These are phyloP conservation scores for Salinomyces thailandicus DNA, from an alignment of 2,329 filamentous ascomycete species.

Conservation along the genomic window DNA sequence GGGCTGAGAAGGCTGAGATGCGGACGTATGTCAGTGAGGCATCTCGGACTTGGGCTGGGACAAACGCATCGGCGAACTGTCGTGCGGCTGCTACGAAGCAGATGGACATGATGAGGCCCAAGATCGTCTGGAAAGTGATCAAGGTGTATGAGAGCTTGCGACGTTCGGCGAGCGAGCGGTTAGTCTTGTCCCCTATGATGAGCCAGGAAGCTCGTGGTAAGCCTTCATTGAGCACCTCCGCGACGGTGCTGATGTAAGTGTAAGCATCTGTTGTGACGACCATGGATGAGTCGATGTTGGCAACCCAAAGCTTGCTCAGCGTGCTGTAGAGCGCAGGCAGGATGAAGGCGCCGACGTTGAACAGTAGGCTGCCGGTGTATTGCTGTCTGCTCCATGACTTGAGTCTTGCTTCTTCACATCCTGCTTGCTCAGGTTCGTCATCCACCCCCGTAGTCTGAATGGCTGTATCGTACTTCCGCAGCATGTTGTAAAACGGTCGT, in stretches of 20 bases:
- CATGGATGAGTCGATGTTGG: slow-evolving; percentile 52
- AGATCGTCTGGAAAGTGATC: slow-evolving; percentile 41
- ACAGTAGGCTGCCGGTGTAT: slow-evolving; percentile 49
- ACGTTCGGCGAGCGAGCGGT: slow-evolving; percentile 41
- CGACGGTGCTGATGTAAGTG: slow-evolving; percentile 58
- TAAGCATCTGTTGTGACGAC: slow-evolving; percentile 57
- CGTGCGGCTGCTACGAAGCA: slow-evolving; percentile 46
- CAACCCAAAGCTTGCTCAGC: slow-evolving; percentile 60
- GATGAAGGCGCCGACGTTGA: slow-evolving; percentile 53
- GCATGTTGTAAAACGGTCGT: too few species aligned
- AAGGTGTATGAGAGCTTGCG: slow-evolving; percentile 52
- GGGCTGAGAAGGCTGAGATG: slow-evolving; percentile 51
- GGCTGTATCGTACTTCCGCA: too few species aligned
- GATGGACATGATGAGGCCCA: slow-evolving; percentile 52
- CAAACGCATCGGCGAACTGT: slow-evolving; percentile 50
- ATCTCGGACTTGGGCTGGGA: slow-evolving; percentile 47
- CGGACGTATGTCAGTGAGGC: slow-evolving; percentile 54
- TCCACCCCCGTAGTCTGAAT: too few species aligned
- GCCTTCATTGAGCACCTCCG: slow-evolving; percentile 62
- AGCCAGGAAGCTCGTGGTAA: slow-evolving; percentile 58
- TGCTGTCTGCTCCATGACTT: slow-evolving; percentile 12
- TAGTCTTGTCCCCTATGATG: slow-evolving; percentile 55
- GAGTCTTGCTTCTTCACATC: background rate
- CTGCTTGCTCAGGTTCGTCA: too few species aligned
- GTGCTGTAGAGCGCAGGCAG: slow-evolving; percentile 59